phyloP scores from a whole-genome alignment of 208 protist genomes.

The Angomonas deanei region DNA sequence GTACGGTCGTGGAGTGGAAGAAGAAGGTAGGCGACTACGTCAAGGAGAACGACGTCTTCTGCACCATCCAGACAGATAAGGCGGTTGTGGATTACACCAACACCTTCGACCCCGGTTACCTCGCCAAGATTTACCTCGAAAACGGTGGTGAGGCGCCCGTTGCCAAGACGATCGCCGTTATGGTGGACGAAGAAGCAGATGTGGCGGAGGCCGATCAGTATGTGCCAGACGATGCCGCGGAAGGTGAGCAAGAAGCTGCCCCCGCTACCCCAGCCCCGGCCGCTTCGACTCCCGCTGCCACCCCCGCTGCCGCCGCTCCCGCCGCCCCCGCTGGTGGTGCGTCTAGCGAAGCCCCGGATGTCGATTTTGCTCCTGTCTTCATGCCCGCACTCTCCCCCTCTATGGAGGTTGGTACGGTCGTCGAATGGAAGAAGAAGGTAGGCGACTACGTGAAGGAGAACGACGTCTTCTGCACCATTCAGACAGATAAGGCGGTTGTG shows the following conservation, averaged over 20 bases:
- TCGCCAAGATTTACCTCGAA: slow-evolving; percentile 92
- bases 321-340: no score
- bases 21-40: slow-evolving; percentile 91
- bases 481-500: slow-evolving; percentile 97
- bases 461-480: slow-evolving; percentile 91
- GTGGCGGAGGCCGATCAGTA: slow-evolving; percentile 60
- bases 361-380: slow-evolving; percentile 65
- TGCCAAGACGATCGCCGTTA: slow-evolving; percentile 80
- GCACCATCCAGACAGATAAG: slow-evolving; percentile 96
- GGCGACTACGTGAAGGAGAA: slow-evolving; percentile 90
- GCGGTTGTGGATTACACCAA: slow-evolving; percentile 95
- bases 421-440: slow-evolving; percentile 88
- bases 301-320: slow-evolving; percentile 2
- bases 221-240: slow-evolving; percentile 27
- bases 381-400: no score
- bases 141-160: slow-evolving; percentile 74
- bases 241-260: slow-evolving; percentile 9
- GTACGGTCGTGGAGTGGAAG: slow-evolving; percentile 85
- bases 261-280: slow-evolving; percentile 19
- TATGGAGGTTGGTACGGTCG: slow-evolving; percentile 81
- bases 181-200: slow-evolving; percentile 86
- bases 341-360: slow-evolving; percentile 3
- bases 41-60: slow-evolving; percentile 89
- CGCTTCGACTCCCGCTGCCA: slow-evolving; percentile 16
- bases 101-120: slow-evolving; percentile 89